Conservation (phyloP, 2,329 filamentous ascomycete species). For the Didymellaceae sp. region DNA sequence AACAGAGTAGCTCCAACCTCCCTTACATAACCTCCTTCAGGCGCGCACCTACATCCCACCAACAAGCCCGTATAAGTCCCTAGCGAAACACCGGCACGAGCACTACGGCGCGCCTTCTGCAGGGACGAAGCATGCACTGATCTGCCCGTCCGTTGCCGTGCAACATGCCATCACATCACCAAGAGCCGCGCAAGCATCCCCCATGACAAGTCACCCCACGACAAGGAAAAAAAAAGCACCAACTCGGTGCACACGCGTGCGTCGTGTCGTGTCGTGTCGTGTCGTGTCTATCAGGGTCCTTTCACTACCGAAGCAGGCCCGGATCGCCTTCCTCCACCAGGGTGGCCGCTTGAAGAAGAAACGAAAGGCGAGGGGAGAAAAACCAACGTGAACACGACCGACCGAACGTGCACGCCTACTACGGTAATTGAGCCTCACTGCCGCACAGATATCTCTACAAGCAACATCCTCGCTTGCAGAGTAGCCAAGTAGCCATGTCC, state of each 20-base stretch:
- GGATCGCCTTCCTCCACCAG: not conserved
- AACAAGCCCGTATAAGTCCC: no score
- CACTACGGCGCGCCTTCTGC: not conserved
- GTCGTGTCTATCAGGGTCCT: conserved; percentile 12
- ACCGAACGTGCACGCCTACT: not conserved
- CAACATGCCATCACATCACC: no score
- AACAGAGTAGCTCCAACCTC: no score
- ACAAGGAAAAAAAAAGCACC: no score
- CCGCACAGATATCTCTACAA: no score
- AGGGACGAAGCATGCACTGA: conserved; percentile 2
- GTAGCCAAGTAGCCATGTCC: not conserved
- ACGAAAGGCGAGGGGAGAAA: no score
- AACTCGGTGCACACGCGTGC: no score
- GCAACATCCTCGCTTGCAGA: not conserved
- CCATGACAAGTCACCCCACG: not conserved
- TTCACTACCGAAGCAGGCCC: not conserved
- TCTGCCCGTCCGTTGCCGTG: not conserved
- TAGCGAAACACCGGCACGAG: not conserved
- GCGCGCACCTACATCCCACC: no score
- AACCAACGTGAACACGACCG: not conserved
- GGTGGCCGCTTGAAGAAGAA: no score
- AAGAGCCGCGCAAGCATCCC: not conserved
- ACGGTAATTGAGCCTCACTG: no score
- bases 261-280: no score
- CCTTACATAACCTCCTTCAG: no score